A percentile compares a stretch with the other conserved stretches of the same genome.
Evolutionary conservation across 2,329 filamentous ascomycete genomes (phyloP).

Genomic region (Elsinoe batatas): DNA sequence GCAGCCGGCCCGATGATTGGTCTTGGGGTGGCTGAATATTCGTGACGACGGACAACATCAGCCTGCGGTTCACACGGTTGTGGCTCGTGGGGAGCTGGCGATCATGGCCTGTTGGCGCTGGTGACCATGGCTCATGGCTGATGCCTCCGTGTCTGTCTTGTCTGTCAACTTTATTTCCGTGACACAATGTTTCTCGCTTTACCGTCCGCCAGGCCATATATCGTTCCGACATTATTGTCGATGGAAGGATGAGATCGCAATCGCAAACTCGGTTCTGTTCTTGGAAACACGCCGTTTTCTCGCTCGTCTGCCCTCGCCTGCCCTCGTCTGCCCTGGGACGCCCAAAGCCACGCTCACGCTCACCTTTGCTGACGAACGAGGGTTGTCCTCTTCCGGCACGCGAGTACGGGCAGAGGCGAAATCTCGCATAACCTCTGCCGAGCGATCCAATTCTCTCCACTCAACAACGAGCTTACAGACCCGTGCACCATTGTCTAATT

Average conservation of each 20-base stretch:
- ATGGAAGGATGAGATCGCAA: conserved; percentile 4
- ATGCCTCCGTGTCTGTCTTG: neutral
- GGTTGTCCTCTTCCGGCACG: neutral
- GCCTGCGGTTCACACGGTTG: neutral
- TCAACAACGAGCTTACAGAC: neutral
- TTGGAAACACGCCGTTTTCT: neutral
- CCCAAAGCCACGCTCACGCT: neutral
- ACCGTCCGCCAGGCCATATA: neutral
- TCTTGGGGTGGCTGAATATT: conserved; percentile 1
- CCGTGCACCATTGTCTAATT: neutral
- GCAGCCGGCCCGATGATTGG: neutral
- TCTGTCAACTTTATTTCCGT: conserved; percentile 1
- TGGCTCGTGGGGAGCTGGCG: neutral
- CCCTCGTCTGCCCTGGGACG: neutral
- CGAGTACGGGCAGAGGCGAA: neutral
- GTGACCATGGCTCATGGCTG: too few species aligned
- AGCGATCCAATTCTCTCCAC: neutral
- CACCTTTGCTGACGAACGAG: neutral
- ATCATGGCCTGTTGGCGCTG: neutral
- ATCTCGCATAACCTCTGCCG: neutral
- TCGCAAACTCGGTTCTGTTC: neutral
- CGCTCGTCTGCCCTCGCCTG: neutral
- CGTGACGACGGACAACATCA: conserved; percentile 6
- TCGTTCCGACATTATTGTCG: neutral
- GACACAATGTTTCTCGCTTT: neutral